A percentile compares a stretch with the other conserved stretches of the same genome.
Evolutionary conservation across 306 rosid species (phyloP).

Genomic region (Cicer chorassanicum): DNA sequence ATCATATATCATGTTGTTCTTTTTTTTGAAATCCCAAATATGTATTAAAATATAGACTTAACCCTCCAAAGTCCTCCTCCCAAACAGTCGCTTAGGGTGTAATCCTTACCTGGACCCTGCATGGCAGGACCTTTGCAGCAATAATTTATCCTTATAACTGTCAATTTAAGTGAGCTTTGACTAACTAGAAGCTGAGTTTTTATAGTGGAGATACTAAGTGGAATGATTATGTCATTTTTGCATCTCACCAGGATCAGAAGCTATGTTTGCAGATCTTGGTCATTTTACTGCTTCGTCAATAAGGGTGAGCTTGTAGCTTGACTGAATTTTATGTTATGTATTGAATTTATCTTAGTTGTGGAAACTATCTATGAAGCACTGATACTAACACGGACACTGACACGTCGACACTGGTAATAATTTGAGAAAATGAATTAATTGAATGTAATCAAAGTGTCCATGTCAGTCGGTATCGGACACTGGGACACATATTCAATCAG

Average conservation of each 20-base stretch:
- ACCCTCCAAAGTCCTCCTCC: no score
- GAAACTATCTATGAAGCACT: no score
- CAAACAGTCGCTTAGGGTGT: neutral
- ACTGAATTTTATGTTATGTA: slow-evolving; percentile 20
- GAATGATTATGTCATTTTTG: slow-evolving; percentile 31
- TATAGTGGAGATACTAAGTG: slow-evolving; percentile 26
- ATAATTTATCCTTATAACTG: slow-evolving; percentile 1
- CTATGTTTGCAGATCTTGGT: slow-evolving; percentile 91
- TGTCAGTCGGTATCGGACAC: no score
- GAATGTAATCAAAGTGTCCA: no score
- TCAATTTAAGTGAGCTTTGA: slow-evolving; percentile 22
- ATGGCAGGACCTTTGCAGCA: neutral
- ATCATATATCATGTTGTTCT: no score
- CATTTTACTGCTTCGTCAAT: slow-evolving; percentile 84
- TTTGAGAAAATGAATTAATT: no score
- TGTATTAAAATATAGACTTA: no score
- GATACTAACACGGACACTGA: no score
- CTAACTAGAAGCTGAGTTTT: slow-evolving; percentile 13
- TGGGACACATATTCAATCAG: no score
- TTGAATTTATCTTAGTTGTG: neutral
- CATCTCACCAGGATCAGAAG: slow-evolving; percentile 75
- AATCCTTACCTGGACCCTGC: neutral
- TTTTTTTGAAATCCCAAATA: no score
- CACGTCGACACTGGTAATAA: no score
- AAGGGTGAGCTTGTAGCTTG: slow-evolving; percentile 60